A percentile compares a stretch with the other conserved stretches of the same genome.
These are phyloP conservation scores for Aspergillus alliaceus DNA, from an alignment of 2,329 filamentous ascomycete genomes.

Conservation along the genomic window DNA sequence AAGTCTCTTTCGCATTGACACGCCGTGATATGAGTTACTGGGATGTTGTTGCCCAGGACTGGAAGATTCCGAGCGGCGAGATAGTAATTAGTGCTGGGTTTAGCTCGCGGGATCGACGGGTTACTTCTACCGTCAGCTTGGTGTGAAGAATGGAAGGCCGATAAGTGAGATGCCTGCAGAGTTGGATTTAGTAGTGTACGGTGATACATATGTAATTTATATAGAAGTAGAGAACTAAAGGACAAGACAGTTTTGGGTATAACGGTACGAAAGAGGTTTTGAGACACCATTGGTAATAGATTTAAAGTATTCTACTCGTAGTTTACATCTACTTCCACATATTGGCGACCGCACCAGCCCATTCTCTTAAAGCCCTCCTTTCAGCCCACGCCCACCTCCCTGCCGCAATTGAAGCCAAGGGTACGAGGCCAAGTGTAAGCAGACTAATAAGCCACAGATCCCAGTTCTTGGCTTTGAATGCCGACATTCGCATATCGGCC, in stretches of 20 bases:
- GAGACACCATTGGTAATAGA: too few species aligned
- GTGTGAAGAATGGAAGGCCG: background rate
- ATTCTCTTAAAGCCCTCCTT: too few species aligned
- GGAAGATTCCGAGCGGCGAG: slow-evolving; percentile 27
- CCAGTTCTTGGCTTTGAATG: slow-evolving; percentile 42
- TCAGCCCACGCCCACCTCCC: background rate
- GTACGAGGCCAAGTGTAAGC: background rate
- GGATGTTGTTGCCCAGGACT: slow-evolving; percentile 33
- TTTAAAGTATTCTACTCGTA: too few species aligned
- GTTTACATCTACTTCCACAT: too few species aligned
- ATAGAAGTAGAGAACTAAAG: background rate
- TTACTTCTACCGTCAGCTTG: background rate
- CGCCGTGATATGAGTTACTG: slow-evolving; percentile 38
- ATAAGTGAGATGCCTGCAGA: too few species aligned
- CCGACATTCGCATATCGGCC: slow-evolving; percentile 44
- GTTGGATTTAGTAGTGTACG: too few species aligned
- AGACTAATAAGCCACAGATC: slow-evolving; percentile 28
- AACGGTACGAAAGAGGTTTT: too few species aligned
- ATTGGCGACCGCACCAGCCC: too few species aligned
- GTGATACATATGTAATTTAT: background rate
- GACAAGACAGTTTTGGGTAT: too few species aligned
- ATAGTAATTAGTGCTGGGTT: slow-evolving; percentile 24
- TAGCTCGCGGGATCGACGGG: slow-evolving; percentile 3
- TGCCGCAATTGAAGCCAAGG: background rate
- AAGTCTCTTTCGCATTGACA: slow-evolving; percentile 47